Evolutionary conservation across 305 asterid species (phyloP), one percentile per base, ranked within the genome.

Genomic region (Fraxinus platypoda): DNA sequence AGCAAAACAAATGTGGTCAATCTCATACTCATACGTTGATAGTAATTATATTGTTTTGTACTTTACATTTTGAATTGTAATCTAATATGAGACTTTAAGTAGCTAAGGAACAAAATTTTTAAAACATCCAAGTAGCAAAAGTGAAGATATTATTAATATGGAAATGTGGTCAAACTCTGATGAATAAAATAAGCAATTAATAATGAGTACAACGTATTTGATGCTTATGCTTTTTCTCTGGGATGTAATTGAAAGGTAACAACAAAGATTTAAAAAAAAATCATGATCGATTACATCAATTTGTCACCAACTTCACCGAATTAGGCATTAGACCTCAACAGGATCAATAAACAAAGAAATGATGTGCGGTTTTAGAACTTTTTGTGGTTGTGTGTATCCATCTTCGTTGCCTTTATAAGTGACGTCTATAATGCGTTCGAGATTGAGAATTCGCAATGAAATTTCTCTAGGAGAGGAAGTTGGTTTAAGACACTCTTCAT

Each of bases 371-470:
- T 83, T 83, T 21, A 71, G 6, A 2, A 73, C 68, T 19, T 54
- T 76, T 35, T 85, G 75, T 0, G 86, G 86, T 49, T 79, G 54
- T 35, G 86, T 85, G 12, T 71, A 85, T 33, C 86, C 86, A 74
- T 85, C 86, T 13, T 79, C 73, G 11, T 59, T 19, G 28, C 70
- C 70, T 59, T 59, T 59, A 59, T 59, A 59, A 21, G 30, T 21
- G 70, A 59, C 81, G 59, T 82, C 84, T 0, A 80, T 71, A 5
- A 76, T 31, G 1, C 81, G 57, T 12, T 79, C 81, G 0, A 79
- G 77, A 31, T 85, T 85, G 52, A 80, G 79, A 33, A 64, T 54
- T 0, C 77, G 64, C 21, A n/a, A 2, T 0, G 83, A 43, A 11
- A 83, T 68, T 1, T 76, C 84, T 11, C 38, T 21, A 1, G 86